Evolutionary conservation across 108 stramenopile species (phyloP), one percentile per base, ranked within the genome.

Genomic region (Cyclotella choctawhatcheeana): DNA sequence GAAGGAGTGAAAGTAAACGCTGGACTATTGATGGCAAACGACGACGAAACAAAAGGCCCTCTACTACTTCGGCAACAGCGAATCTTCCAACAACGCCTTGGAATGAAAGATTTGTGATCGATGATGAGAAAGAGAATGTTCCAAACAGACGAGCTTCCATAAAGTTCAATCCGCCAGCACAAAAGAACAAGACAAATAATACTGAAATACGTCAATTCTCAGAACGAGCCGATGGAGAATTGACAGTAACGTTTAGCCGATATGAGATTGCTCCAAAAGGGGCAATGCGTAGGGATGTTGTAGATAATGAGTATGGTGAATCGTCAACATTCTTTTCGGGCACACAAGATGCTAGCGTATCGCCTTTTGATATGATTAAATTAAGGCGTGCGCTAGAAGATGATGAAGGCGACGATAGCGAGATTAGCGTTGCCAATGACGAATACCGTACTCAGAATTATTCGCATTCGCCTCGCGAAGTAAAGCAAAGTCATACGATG

Each of bases 341-440:
- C 13, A 56, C 30, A 3, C 29, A 18, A 1, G 40, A 60, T 30
- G 40, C 24, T 2, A 30, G 35, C 4, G 18, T 60, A 6, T 60
- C 59, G 33, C 59, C 59, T 5, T 60, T 40, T 40, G 59, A 60
- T 18, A 60, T 60, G 59, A 5, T 20, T 3, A 60, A 40, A 24
- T 26, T 60, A 13, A 16, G 12, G 10, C 37, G 1, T 24, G 59
- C 34, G 43, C 29, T 60, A 40, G 40, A 60, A 2, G 59, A 35
- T 3, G 59, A 18, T 25, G 22, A 40, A 3, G 43, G 59, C 59
- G 21, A 40, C 25, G 29, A 1, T 1, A 12, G 14, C 4, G 10
- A 1, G 30, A n/a, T 29, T 27, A 0, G 13, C n/a, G 47, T 12
- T 56, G 27, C 29, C 14, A 5, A 30, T 31, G 10, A 0, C 12